Evolutionary conservation across 305 asterid species (phyloP).

Genomic region (Fraxinus greggii): DNA sequence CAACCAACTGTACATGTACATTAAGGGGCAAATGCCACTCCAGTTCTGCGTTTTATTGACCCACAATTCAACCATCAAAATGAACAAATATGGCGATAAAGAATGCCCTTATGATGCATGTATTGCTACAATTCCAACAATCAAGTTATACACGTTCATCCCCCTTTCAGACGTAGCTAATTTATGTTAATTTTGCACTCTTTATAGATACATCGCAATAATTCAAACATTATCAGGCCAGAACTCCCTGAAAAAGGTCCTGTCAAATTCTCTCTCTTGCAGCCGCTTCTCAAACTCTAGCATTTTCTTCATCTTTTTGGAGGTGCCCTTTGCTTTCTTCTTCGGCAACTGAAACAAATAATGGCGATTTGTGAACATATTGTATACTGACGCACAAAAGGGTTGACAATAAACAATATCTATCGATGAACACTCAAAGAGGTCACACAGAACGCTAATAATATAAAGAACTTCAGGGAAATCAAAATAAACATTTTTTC

Average conservation of each 20-base stretch:
- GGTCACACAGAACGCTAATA: background rate
- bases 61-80: background rate
- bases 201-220: background rate
- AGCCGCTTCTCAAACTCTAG: constrained; percentile 59
- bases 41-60: background rate
- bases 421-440: background rate
- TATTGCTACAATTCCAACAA: background rate
- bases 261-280: constrained; percentile 79
- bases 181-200: background rate
- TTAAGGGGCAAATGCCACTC: background rate
- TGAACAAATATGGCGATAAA: background rate
- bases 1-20: background rate
- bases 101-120: background rate
- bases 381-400: background rate
- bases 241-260: constrained; percentile 72
- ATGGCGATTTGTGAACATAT: background rate
- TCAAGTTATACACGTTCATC: background rate
- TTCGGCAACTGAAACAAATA: constrained; percentile 35
- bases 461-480: background rate
- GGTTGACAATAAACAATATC: background rate
- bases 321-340: constrained; percentile 40
- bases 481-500: background rate
- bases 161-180: background rate
- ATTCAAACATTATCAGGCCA: constrained; percentile 94
- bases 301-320: constrained; percentile 74